Evolutionary conservation across 495 filamentous ascomycete genomes (phyloP), one percentile per base, ranked within the genome.

Genomic region (Aspergillus egyptiacus): DNA sequence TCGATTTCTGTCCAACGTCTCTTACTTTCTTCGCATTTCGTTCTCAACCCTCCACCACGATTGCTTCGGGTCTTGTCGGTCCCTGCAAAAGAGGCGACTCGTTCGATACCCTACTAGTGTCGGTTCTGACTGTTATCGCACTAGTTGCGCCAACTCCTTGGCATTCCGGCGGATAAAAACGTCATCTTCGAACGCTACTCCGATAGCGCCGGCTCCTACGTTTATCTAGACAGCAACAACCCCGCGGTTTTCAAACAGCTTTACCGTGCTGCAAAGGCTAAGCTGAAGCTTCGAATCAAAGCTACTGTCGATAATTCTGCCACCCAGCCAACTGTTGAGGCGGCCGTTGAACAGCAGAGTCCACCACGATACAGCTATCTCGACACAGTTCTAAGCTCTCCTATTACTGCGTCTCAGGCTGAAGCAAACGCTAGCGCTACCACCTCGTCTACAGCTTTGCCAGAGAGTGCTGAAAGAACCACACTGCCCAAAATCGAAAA

Each of bases 251-350:
- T 95, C 79, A 99, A 96, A 72, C 91, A 96, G 66, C 83, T 99
- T 31, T 89, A 89, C 64, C 87, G 93, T 55, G 93, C 93, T 61
- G 93, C 94, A 51, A 99, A 96, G 70, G 93, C 93, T 14, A 99
- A 99, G 78, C 82, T 90, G 47, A 99, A 96, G 83, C 83, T 99
- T 51, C 88, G 91, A 60, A 80, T 99, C 40, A 85, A 83, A 54
- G 88, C 85, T 38, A 90, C 80, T 14, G 63, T 58, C 13, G 33
- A 56, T 45, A 13, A 33, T 31, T 11, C 24, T 46, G 24, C 46
- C 22, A 44, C 9, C 27, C 57, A 54, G 24, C 24, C 55, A 32
- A 15, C 55, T n/a, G 31, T 44, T 10, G 46, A 55, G n/a, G 18
- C 23, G 18, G 14, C 37, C 5, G 22, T 36, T 8, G 43, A 48